Conservation (phyloP, 805 yeast species). For the Candida berthetii region DNA sequence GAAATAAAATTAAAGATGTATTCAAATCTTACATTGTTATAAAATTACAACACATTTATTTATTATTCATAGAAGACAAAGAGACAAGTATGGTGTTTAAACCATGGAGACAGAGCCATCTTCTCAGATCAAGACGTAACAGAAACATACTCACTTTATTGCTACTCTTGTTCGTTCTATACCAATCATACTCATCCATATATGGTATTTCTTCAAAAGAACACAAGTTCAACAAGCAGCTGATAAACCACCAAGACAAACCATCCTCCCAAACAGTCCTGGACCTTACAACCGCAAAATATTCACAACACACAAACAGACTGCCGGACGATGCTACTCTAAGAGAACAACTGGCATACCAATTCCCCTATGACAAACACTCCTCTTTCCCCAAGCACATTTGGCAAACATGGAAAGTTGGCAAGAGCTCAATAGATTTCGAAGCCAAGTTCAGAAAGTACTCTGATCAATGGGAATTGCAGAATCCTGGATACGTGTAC, state of each 20-base stretch:
- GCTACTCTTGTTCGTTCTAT: background rate
- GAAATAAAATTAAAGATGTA: too few relatives aligned
- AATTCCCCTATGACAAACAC: conserved; percentile 69
- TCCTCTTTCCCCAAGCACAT: conserved; percentile 68
- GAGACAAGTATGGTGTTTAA: too few relatives aligned
- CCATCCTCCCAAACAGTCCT: conserved; percentile 2
- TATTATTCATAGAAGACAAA: too few relatives aligned
- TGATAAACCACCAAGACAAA: background rate
- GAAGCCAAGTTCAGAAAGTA: conserved; percentile 44
- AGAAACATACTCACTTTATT: background rate
- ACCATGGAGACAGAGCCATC: too few relatives aligned
- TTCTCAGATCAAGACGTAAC: background rate
- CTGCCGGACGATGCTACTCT: conserved; percentile 15
- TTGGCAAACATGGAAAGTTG: conserved; percentile 95
- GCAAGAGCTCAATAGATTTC: conserved; percentile 47
- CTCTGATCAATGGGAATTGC: conserved; percentile 57
- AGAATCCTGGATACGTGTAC: conserved; percentile 62
- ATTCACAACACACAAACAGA: conserved; percentile 1
- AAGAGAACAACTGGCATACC: conserved; percentile 57
- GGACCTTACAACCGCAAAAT: background rate
- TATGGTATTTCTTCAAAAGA: conserved; percentile 4
- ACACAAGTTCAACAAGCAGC: background rate
- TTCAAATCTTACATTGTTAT: too few relatives aligned
- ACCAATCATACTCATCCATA: conserved; percentile 7
- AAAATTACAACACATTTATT: too few relatives aligned